phyloP scores from a whole-genome alignment of 768 basidiomycete genomes.

The Lentinula edodes region DNA sequence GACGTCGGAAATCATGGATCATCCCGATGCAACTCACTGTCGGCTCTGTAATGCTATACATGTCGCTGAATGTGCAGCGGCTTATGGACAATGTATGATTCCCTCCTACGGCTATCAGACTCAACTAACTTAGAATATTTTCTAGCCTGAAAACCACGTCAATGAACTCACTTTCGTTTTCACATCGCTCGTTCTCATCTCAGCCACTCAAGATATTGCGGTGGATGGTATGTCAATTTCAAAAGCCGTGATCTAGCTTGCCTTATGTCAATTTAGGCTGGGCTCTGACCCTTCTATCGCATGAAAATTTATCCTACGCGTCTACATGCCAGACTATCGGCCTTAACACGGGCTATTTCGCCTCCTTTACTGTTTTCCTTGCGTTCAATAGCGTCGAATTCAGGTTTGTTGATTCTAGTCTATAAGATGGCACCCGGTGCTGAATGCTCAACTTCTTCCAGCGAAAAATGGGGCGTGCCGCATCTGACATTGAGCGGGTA shows the following conservation, averaged over 20 bases:
- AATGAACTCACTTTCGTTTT: conserved; percentile 76
- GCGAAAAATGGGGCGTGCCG: conserved; percentile 73
- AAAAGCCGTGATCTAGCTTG: conserved; percentile 9
- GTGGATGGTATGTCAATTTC: conserved; percentile 72
- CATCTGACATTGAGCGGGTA: conserved; percentile 71
- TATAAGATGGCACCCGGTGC: too few species aligned
- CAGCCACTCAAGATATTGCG: conserved; percentile 93
- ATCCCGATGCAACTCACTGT: conserved; percentile 94
- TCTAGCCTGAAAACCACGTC: conserved; percentile 78
- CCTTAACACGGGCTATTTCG: conserved; percentile 90
- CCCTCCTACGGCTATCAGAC: neutral
- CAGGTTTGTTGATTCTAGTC: conserved; percentile 42
- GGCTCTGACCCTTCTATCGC: conserved; percentile 82
- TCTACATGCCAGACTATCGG: conserved; percentile 98
- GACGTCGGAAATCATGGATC: conserved; percentile 98
- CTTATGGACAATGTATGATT: conserved; percentile 69
- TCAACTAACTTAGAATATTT: neutral
- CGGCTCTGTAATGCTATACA: conserved; percentile 75
- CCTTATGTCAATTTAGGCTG: conserved; percentile 40
- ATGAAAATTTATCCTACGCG: conserved; percentile 92
- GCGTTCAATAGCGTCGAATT: conserved; percentile 95
- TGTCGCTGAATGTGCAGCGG: conserved; percentile 68
- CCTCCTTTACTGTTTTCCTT: conserved; percentile 95
- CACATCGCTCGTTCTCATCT: conserved; percentile 86
- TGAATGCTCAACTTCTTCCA: conserved; percentile 21